These are phyloP conservation scores for Macrolepiota fuliginosa DNA, from an alignment of 768 basidiomycete genomes.

Conservation along the genomic window DNA sequence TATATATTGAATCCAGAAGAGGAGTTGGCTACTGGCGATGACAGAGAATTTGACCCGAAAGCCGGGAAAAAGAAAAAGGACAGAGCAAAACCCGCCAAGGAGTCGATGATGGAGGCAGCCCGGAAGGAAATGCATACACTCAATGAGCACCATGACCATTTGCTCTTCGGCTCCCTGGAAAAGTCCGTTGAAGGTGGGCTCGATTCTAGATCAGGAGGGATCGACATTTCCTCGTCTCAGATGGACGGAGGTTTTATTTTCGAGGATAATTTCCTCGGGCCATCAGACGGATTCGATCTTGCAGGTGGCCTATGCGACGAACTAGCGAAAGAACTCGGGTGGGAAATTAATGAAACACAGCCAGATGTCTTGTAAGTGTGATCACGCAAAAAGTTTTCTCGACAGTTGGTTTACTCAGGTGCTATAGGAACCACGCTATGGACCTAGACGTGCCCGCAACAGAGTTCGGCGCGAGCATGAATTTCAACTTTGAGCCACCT, in stretches of 20 bases:
- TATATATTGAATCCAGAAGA: slow-evolving; percentile 7
- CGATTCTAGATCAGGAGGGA: slow-evolving; percentile 12
- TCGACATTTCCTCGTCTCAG: slow-evolving; percentile 56
- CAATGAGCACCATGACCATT: slow-evolving; percentile 66
- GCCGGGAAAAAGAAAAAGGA: slow-evolving; percentile 26
- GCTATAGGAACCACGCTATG: not conserved
- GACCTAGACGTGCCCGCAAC: not conserved
- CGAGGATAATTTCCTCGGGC: slow-evolving; percentile 50
- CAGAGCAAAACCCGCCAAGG: slow-evolving; percentile 23
- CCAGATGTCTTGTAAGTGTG: not conserved
- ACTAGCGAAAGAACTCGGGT: slow-evolving; percentile 72
- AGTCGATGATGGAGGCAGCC: slow-evolving; percentile 32
- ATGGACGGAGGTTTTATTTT: slow-evolving; percentile 44
- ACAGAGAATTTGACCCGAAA: slow-evolving; percentile 49
- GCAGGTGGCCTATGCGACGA: slow-evolving; percentile 70
- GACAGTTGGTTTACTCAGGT: not conserved
- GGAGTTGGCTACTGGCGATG: slow-evolving; percentile 28
- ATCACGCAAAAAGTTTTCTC: not conserved
- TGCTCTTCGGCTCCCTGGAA: slow-evolving; percentile 67
- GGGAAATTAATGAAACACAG: slow-evolving; percentile 32
- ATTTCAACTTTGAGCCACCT: not conserved
- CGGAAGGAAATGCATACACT: slow-evolving; percentile 62
- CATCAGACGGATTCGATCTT: slow-evolving; percentile 55
- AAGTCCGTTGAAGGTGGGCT: slow-evolving; percentile 44
- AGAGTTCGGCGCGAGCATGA: not conserved